Conservation (phyloP, 495 filamentous ascomycete species). For the Alectoria sarmentosa region DNA sequence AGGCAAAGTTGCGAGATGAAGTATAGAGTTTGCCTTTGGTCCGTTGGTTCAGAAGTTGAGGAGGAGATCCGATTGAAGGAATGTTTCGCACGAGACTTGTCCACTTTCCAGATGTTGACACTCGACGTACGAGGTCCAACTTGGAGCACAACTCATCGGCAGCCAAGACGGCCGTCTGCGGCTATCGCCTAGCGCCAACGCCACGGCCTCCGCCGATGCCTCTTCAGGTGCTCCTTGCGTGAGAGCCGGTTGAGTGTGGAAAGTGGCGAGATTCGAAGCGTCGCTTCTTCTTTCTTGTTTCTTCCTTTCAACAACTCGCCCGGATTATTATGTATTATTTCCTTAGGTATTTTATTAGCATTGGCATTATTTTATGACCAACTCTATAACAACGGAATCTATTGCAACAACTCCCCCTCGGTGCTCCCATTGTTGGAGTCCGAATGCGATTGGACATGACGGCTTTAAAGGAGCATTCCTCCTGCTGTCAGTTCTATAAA, state of each 20-base stretch:
- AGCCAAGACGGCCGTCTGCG: neutral
- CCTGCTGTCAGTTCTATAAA: slow-evolving; percentile 2
- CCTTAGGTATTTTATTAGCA: no score
- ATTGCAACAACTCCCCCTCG: neutral
- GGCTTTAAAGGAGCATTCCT: neutral
- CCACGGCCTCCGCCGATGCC: neutral
- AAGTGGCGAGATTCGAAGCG: no score
- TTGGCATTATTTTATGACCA: no score
- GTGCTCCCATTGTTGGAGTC: neutral
- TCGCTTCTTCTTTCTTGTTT: neutral
- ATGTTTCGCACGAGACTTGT: slow-evolving; percentile 3
- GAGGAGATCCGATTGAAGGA: slow-evolving; percentile 1
- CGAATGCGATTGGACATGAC: slow-evolving; percentile 5
- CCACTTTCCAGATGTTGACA: neutral
- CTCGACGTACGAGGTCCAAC: no score
- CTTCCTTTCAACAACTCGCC: neutral
- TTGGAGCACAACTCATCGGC: no score
- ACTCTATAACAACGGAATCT: neutral
- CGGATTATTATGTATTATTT: no score
- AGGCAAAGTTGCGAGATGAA: neutral
- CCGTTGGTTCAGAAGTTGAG: no score
- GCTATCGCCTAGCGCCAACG: slow-evolving; percentile 1
- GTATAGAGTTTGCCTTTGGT: neutral
- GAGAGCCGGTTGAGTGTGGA: no score
- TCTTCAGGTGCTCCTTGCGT: slow-evolving; percentile 1